Conservation (phyloP, 441 rosid species). For the Gossypium lobatum region DNA sequence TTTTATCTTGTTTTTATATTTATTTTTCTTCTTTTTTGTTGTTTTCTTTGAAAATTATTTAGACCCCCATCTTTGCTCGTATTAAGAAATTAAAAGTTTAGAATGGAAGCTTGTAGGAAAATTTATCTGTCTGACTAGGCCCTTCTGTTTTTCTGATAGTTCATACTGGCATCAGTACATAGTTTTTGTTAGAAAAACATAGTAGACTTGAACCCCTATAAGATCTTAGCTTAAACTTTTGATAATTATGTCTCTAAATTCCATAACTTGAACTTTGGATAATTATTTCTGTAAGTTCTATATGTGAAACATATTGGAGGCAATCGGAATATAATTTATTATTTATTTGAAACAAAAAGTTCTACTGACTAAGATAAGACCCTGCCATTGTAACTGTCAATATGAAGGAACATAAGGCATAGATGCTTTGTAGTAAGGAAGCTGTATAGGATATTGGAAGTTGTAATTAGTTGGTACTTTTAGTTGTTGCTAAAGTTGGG, state of each 20-base stretch:
- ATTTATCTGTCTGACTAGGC: not conserved
- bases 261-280: not conserved
- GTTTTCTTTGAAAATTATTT: not conserved
- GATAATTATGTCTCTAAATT: not conserved
- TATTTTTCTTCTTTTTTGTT: not conserved
- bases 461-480: not conserved
- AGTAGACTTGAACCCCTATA: not conserved
- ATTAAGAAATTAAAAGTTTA: not conserved
- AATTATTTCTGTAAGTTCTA: not conserved
- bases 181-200: not conserved
- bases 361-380: not conserved
- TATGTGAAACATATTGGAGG: not conserved
- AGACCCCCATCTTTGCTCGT: slow-evolving; percentile 4
- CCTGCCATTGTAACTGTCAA: not conserved
- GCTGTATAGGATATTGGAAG: not conserved
- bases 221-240: not conserved
- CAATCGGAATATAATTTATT: not conserved
- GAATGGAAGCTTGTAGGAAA: not conserved
- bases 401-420: not conserved
- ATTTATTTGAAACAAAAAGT: not conserved
- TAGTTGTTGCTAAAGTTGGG: not conserved
- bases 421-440: not conserved
- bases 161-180: not conserved
- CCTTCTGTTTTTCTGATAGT: not conserved
- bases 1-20: not conserved